These are phyloP conservation scores for Picea engelmannii DNA, from an alignment of 83 land plant genomes.

Conservation along the genomic window DNA sequence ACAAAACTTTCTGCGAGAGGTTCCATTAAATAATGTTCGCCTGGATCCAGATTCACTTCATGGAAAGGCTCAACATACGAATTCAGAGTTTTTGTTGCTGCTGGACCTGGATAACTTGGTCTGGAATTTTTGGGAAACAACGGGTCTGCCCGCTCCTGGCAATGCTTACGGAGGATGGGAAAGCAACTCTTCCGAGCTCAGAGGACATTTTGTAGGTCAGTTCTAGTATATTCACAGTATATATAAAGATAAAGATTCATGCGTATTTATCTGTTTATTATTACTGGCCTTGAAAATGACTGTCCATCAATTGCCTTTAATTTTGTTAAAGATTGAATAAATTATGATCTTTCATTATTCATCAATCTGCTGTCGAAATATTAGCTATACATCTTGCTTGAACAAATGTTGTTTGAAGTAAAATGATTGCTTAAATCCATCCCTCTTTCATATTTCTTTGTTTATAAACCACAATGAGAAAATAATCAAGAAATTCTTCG, in stretches of 20 bases:
- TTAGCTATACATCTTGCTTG: neutral
- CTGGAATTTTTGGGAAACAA: slow-evolving; percentile 81
- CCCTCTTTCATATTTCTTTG: too few relatives aligned
- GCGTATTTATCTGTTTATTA: neutral
- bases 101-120: slow-evolving; percentile 79
- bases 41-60: slow-evolving; percentile 57
- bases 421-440: neutral
- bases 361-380: neutral
- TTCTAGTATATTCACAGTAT: neutral
- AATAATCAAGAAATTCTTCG: too few relatives aligned
- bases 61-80: slow-evolving; percentile 74
- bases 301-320: neutral
- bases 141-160: slow-evolving; percentile 67
- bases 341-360: too few relatives aligned
- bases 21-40: slow-evolving; percentile 42
- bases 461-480: too few relatives aligned
- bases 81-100: slow-evolving; percentile 79
- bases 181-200: slow-evolving; percentile 52
- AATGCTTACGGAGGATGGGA: slow-evolving; percentile 91
- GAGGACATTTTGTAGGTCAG: slow-evolving; percentile 96
- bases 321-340: neutral
- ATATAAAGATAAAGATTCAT: neutral
- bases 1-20: slow-evolving; percentile 15
- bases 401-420: neutral
- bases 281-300: neutral